Conservation (phyloP, 257 asterid species). For the Solanum sparsipilum region DNA sequence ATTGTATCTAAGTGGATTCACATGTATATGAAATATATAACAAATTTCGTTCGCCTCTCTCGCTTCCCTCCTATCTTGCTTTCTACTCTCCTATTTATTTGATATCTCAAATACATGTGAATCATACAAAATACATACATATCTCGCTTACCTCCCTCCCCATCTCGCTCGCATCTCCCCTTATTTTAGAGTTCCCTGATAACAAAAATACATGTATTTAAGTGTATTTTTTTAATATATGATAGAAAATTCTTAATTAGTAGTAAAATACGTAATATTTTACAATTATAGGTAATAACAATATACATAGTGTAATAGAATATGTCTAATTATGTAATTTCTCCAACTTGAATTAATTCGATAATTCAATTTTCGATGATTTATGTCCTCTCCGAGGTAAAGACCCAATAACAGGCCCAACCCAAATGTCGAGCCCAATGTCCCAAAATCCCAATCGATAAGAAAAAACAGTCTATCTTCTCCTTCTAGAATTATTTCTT, state of each 20-base stretch:
- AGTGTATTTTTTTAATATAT: too few species aligned
- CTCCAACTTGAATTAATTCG: not conserved
- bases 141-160: not conserved
- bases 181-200: not conserved
- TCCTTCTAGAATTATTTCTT: not conserved
- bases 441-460: not conserved
- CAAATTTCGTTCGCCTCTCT: not conserved
- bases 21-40: not conserved
- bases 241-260: not conserved
- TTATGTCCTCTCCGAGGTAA: too few species aligned
- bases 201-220: too few species aligned
- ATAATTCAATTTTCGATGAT: not conserved
- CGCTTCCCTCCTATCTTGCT: too few species aligned
- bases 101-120: not conserved
- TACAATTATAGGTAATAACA: too few species aligned
- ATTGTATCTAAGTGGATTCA: not conserved
- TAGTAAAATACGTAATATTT: too few species aligned
- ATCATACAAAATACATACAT: not conserved
- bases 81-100: not conserved
- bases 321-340: too few species aligned
- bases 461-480: not conserved
- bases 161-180: too few species aligned
- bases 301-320: too few species aligned
- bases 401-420: not conserved
- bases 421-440: not conserved